These are phyloP conservation scores for Ceratorhiza oryzae-sativae DNA, from an alignment of 1,284 basidiomycete species.

Conservation along the genomic window DNA sequence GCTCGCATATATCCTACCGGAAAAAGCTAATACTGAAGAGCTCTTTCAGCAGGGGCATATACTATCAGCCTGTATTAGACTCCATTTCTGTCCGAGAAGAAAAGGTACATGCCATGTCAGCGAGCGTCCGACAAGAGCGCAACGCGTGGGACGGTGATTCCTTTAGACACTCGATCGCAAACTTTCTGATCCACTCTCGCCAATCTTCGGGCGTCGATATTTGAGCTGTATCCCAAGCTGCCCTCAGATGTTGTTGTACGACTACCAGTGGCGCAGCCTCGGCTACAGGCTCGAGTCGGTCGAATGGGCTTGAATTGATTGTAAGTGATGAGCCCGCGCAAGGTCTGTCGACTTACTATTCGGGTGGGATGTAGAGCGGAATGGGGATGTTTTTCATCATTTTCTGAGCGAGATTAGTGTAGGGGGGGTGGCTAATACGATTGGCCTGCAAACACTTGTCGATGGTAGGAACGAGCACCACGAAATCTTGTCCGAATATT, in stretches of 20 bases:
- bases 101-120: constrained; percentile 55
- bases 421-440: constrained; percentile 58
- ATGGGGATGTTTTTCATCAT: constrained; percentile 61
- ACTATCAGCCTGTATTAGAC: constrained; percentile 57
- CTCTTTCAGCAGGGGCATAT: constrained; percentile 68
- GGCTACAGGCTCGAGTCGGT: constrained; percentile 37
- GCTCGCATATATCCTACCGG: constrained; percentile 49
- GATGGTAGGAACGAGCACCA: constrained; percentile 65
- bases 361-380: constrained; percentile 57
- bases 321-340: background rate
- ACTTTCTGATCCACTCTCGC: constrained; percentile 63
- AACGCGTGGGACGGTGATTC: constrained; percentile 66
- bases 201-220: constrained; percentile 61
- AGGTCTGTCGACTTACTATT: constrained; percentile 48
- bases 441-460: constrained; percentile 61
- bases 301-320: background rate
- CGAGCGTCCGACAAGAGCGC: constrained; percentile 62
- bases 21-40: constrained; percentile 58
- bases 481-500: constrained; percentile 64
- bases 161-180: constrained; percentile 64
- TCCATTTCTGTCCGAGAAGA: constrained; percentile 49
- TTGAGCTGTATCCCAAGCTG: constrained; percentile 62
- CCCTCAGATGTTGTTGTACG: constrained; percentile 65
- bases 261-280: constrained; percentile 57
- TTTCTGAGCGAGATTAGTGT: constrained; percentile 61